Conservation (phyloP, 148 eudicot genomes). For the Heliamphora exappendiculata region DNA sequence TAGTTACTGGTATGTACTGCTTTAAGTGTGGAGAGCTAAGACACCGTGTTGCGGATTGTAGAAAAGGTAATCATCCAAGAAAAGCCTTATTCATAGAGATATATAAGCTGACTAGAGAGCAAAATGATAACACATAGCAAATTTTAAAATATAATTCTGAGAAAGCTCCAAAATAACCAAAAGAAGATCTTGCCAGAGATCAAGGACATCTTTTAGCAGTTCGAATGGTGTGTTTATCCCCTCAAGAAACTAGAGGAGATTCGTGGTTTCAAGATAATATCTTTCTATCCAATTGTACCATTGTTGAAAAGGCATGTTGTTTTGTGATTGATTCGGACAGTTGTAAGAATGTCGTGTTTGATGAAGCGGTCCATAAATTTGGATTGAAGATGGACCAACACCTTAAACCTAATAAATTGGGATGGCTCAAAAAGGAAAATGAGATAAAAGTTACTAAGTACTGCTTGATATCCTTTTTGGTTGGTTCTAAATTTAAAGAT, state of each 20-base stretch:
- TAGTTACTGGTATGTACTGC: too few relatives aligned
- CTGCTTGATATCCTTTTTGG: too few relatives aligned
- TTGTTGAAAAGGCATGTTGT: neutral
- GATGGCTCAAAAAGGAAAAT: neutral
- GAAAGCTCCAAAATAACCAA: neutral
- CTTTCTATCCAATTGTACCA: neutral
- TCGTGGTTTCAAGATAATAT: neutral
- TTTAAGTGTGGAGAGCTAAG: too few relatives aligned
- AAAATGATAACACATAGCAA: too few relatives aligned
- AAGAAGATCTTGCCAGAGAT: neutral
- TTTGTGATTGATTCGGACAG: neutral
- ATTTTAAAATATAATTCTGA: neutral
- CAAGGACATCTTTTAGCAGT: too few relatives aligned
- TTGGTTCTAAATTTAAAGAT: neutral
- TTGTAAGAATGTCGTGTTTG: neutral
- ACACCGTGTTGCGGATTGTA: too few relatives aligned
- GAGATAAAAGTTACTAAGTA: neutral
- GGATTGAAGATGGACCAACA: neutral
- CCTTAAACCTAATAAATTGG: neutral
- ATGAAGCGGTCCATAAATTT: neutral
- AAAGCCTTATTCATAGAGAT: too few relatives aligned
- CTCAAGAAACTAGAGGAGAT: neutral
- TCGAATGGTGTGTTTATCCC: too few relatives aligned
- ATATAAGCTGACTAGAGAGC: too few relatives aligned
- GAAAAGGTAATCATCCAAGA: too few relatives aligned